These are phyloP conservation scores for Penicillium sp. DNA, from an alignment of 2,329 filamentous ascomycete species.

Conservation along the genomic window DNA sequence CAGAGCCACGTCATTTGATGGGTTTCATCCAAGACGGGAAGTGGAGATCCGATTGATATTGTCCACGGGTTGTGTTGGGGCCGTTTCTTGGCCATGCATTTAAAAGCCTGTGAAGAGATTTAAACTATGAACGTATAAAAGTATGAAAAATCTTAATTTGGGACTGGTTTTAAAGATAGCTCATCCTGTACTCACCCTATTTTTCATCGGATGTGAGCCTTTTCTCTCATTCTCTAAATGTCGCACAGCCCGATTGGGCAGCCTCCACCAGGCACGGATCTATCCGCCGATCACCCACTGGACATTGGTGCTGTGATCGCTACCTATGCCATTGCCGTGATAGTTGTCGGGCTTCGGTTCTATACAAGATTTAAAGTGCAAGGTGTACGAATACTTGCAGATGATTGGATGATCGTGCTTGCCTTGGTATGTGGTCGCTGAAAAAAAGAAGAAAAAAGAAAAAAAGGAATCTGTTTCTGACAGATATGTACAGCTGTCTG, in stretches of 20 bases:
- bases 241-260: not conserved
- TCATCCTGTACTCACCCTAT: not conserved
- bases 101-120: not conserved
- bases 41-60: not conserved
- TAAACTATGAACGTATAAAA: not conserved
- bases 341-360: not conserved
- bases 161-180: not conserved
- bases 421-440: not conserved
- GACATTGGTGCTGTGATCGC: not conserved
- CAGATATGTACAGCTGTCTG: not conserved
- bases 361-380: not conserved
- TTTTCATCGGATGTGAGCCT: not conserved
- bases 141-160: not conserved
- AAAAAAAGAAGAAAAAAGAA: not conserved
- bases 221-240: not conserved
- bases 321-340: not conserved
- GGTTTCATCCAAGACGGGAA: not conserved
- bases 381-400: not conserved
- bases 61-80: not conserved
- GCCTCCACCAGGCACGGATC: not conserved
- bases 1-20: not conserved
- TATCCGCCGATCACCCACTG: not conserved
- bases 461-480: not conserved
- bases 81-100: not conserved
- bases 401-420: not conserved